These are phyloP conservation scores for Arachnopeziza araneosa DNA, from an alignment of 2,329 filamentous ascomycete species.

Conservation along the genomic window DNA sequence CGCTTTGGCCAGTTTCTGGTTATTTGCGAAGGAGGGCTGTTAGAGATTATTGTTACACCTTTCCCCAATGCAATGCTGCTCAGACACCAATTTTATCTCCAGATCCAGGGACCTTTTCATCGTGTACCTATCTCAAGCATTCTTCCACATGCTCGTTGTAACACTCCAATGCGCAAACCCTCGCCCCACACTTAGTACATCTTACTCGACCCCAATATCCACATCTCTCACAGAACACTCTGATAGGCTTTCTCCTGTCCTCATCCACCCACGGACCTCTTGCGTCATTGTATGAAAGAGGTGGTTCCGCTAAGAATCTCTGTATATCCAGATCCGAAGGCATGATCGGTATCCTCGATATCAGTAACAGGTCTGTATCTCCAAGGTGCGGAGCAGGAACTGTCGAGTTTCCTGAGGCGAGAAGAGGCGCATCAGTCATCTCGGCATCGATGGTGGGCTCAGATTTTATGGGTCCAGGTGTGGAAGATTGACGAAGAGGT, in stretches of 20 bases:
- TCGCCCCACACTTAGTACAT: slow-evolving; percentile 72
- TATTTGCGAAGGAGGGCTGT: too few relatives aligned
- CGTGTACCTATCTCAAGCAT: slow-evolving; percentile 56
- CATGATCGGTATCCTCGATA: slow-evolving; percentile 50
- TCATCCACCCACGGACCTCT: slow-evolving; percentile 41
- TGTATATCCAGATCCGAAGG: slow-evolving; percentile 58
- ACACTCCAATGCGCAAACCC: slow-evolving; percentile 73
- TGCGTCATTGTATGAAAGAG: slow-evolving; percentile 63
- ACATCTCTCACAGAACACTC: slow-evolving; percentile 72
- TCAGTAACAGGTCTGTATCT: slow-evolving; percentile 53
- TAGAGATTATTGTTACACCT: background rate
- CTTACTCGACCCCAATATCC: slow-evolving; percentile 75
- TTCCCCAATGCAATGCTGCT: background rate
- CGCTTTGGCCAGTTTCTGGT: background rate
- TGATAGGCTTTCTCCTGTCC: slow-evolving; percentile 45
- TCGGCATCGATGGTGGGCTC: slow-evolving; percentile 27
- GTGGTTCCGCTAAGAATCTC: slow-evolving; percentile 56
- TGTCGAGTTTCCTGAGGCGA: slow-evolving; percentile 6
- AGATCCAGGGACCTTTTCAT: slow-evolving; percentile 7
- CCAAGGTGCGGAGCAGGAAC: slow-evolving; percentile 36
- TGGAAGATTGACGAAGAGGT: slow-evolving; percentile 13
- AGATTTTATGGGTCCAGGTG: slow-evolving; percentile 18
- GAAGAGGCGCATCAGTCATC: slow-evolving; percentile 36
- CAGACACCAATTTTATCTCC: background rate
- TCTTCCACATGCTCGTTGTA: slow-evolving; percentile 67